A percentile compares a stretch with the other conserved stretches of the same genome.
Conservation (phyloP, 768 basidiomycete genomes). For the Hericium alpestre region DNA sequence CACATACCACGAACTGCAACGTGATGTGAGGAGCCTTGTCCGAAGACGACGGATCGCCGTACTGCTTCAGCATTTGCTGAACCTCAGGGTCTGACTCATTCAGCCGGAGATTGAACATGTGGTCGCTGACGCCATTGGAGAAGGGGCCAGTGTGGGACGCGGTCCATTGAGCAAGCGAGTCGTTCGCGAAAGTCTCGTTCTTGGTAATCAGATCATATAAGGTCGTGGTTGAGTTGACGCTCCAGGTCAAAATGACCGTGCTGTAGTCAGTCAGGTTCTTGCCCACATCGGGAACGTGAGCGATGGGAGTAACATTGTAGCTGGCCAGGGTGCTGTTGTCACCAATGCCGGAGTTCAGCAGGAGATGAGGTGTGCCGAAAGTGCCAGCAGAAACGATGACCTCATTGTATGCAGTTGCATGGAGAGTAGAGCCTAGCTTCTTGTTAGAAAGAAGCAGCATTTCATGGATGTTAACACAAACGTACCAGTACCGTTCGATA, state of each 20-base stretch:
- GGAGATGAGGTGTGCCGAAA: background rate
- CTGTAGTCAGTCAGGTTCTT: background rate
- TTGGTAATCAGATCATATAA: background rate
- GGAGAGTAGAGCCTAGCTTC: background rate
- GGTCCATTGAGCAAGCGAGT: background rate
- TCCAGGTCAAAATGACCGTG: background rate
- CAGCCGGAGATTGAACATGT: slow-evolving; percentile 5
- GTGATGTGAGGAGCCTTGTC: slow-evolving; percentile 1
- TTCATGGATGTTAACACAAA: too few relatives aligned
- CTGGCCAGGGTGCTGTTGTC: background rate
- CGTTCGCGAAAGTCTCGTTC: background rate
- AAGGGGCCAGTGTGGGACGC: background rate
- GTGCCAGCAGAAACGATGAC: slow-evolving; percentile 1
- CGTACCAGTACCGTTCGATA: background rate
- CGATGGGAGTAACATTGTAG: background rate
- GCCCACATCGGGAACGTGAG: background rate
- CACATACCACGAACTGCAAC: background rate
- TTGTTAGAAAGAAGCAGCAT: too few relatives aligned
- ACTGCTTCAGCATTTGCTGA: background rate
- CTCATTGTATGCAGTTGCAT: background rate
- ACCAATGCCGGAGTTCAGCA: slow-evolving; percentile 1
- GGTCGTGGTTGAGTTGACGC: slow-evolving; percentile 2
- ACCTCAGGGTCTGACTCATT: background rate
- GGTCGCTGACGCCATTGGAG: background rate
- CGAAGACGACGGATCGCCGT: background rate